A percentile compares a stretch with the other conserved stretches of the same genome.
These are phyloP conservation scores for Zostera marina DNA, from an alignment of 116 monocot species.

Conservation along the genomic window DNA sequence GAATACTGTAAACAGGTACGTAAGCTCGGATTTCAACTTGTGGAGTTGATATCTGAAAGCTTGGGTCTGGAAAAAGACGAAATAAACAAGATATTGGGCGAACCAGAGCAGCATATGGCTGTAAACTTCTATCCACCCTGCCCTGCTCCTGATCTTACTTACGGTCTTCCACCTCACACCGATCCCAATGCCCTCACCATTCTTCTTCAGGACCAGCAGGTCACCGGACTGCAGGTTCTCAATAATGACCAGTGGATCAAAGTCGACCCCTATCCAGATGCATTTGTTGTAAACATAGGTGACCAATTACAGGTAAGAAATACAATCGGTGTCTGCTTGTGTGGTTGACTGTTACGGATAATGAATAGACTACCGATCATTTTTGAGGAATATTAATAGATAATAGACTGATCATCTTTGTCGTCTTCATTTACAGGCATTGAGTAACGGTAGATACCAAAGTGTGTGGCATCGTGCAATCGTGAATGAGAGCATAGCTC, in stretches of 20 bases:
- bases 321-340: no score
- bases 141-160: conserved; percentile 73
- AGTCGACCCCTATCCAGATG: conserved; percentile 41
- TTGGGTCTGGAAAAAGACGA: conserved; percentile 52
- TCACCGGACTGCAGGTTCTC: conserved; percentile 55
- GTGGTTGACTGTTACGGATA: not conserved
- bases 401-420: not conserved
- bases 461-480: conserved; percentile 80
- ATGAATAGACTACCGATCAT: no score
- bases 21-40: conserved; percentile 35
- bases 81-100: conserved; percentile 32
- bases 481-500: conserved; percentile 40
- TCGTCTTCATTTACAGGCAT: conserved; percentile 21
- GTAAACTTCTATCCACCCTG: conserved; percentile 74
- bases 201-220: conserved; percentile 51
- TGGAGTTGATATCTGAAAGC: conserved; percentile 50
- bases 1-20: conserved; percentile 46
- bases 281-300: conserved; percentile 67
- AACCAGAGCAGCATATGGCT: conserved; percentile 90
- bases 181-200: conserved; percentile 82
- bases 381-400: not conserved
- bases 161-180: conserved; percentile 66
- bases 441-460: conserved; percentile 57
- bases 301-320: conserved; percentile 61
- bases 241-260: conserved; percentile 45